phyloP scores from a whole-genome alignment of 148 eudicot species.

The Oxyria digyna region DNA sequence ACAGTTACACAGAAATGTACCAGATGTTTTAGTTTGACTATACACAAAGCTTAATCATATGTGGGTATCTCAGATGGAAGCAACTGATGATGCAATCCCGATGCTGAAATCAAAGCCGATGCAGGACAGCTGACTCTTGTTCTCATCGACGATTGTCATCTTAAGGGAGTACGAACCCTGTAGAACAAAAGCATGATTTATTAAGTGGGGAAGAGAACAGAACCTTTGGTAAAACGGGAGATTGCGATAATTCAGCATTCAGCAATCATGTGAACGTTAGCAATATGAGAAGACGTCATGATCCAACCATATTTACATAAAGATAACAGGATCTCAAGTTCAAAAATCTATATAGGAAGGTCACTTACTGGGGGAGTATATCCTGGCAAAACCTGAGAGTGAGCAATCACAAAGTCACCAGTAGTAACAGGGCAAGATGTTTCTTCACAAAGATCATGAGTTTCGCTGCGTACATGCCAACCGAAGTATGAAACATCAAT shows the following conservation, averaged over 20 bases:
- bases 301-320: neutral
- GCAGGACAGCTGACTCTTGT: constrained; percentile 54
- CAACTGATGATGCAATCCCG: constrained; percentile 28
- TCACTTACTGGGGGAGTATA: constrained; percentile 77
- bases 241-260: neutral
- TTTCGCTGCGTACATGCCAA: constrained; percentile 46
- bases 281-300: neutral
- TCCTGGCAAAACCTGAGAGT: constrained; percentile 63
- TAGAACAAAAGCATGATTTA: neutral
- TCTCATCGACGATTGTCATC: constrained; percentile 49
- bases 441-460: constrained; percentile 55
- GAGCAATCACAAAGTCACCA: constrained; percentile 74
- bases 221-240: neutral
- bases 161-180: constrained; percentile 70
- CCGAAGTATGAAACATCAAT: constrained; percentile 65
- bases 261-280: neutral
- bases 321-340: neutral
- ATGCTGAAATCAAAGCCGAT: constrained; percentile 60
- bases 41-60: neutral
- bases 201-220: neutral
- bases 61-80: constrained; percentile 9
- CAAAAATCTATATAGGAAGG: constrained; percentile 3
- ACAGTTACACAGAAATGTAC: neutral
- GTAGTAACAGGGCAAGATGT: constrained; percentile 53
- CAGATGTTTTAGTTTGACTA: neutral